phyloP scores from a whole-genome alignment of 495 filamentous ascomycete species.

The Daldinia concentrica region DNA sequence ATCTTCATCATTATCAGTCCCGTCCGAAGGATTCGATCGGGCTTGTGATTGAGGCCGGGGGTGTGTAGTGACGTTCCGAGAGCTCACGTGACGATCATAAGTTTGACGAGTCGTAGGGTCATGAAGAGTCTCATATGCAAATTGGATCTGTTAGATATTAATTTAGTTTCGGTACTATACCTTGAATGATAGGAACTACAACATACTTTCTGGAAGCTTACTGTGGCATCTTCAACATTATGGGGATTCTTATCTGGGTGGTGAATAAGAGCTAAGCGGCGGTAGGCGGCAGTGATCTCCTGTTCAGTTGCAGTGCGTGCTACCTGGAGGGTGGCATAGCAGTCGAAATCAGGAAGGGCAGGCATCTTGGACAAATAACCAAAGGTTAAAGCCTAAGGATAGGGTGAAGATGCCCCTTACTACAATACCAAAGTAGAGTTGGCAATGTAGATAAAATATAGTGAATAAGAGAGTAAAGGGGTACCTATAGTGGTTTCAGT shows the following conservation, averaged over 20 bases:
- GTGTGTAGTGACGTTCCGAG: not conserved
- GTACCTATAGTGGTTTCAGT: not conserved
- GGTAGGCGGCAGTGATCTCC: slow-evolving; percentile 95
- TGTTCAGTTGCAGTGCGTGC: slow-evolving; percentile 80
- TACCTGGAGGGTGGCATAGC: slow-evolving; percentile 94
- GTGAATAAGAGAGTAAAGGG: not conserved
- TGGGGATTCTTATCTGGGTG: slow-evolving; percentile 97
- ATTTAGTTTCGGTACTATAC: not conserved
- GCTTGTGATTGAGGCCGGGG: not conserved
- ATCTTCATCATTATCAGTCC: not conserved
- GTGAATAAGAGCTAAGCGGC: slow-evolving; percentile 86
- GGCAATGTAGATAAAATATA: not conserved
- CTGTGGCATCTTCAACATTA: slow-evolving; percentile 53
- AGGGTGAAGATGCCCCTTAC: not conserved
- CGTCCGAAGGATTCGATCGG: not conserved
- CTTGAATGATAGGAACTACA: not conserved
- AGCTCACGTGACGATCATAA: slow-evolving; percentile 21
- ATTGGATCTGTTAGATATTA: slow-evolving; percentile 28
- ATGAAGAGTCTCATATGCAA: slow-evolving; percentile 36
- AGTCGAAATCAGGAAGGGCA: slow-evolving; percentile 60
- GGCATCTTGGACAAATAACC: slow-evolving; percentile 25
- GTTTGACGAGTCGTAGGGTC: not conserved
- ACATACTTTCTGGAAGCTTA: slow-evolving; percentile 47
- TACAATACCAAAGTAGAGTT: not conserved
- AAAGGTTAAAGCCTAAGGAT: not conserved